Percentiles rank a stretch among this genome's conserved stretches.
Conservation (phyloP, 306 rosid genomes). For the Oemleria cerasiformis region DNA sequence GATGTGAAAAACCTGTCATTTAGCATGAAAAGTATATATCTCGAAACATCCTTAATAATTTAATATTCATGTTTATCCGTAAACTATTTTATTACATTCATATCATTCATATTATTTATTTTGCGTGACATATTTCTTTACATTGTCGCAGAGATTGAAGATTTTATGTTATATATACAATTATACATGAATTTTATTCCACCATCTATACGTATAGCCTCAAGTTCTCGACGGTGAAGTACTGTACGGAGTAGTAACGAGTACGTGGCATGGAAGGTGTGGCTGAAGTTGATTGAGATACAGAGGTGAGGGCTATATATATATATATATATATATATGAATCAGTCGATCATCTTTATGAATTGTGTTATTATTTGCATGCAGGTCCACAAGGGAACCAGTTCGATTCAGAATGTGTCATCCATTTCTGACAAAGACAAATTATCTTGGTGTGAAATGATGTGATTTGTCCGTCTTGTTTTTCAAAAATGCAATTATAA, state of each 20-base stretch:
- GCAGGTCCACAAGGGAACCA: not conserved
- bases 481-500: not conserved
- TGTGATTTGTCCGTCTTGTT: not conserved
- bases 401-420: slow-evolving; percentile 14
- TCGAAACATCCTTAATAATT: too few relatives aligned
- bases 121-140: too few relatives aligned
- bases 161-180: too few relatives aligned
- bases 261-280: not conserved
- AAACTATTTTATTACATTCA: too few relatives aligned
- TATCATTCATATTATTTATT: too few relatives aligned
- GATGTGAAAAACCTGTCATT: too few relatives aligned
- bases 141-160: not conserved
- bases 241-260: not conserved
- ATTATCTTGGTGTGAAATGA: not conserved
- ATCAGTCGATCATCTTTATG: too few relatives aligned
- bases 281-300: not conserved
- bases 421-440: not conserved
- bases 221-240: not conserved
- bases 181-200: not conserved
- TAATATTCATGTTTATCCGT: too few relatives aligned
- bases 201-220: not conserved
- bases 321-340: too few relatives aligned
- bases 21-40: too few relatives aligned
- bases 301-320: too few relatives aligned
- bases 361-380: slow-evolving; percentile 3